A percentile compares a stretch with the other conserved stretches of the same genome.
Evolutionary conservation across 768 basidiomycete genomes (phyloP).

Genomic region (Lactifluus volemus): DNA sequence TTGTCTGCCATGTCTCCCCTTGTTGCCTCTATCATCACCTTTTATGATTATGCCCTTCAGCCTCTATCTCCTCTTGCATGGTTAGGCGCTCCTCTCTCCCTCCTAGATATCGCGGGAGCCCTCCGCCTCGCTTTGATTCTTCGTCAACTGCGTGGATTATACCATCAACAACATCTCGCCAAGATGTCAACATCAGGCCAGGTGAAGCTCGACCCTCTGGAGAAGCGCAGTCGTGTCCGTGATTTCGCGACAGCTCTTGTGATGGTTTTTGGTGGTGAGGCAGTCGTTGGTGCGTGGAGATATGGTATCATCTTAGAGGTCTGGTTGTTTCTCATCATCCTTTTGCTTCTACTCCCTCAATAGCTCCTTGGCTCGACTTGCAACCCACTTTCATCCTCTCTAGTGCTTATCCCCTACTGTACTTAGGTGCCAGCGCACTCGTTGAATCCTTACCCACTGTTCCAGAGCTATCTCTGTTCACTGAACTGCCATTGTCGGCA

Average conservation of each 20-base stretch:
- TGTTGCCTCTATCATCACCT: slow-evolving; percentile 11
- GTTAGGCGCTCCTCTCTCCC: slow-evolving; percentile 12
- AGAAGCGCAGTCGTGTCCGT: slow-evolving; percentile 14
- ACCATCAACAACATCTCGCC: slow-evolving; percentile 2
- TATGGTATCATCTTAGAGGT: neutral
- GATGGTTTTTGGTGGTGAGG: slow-evolving; percentile 21
- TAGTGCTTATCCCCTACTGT: slow-evolving; percentile 1
- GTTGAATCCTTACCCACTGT: slow-evolving; percentile 12
- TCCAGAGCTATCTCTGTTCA: slow-evolving; percentile 13
- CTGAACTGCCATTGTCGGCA: slow-evolving; percentile 9
- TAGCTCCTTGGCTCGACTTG: slow-evolving; percentile 18
- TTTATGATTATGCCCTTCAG: slow-evolving; percentile 17
- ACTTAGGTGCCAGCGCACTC: slow-evolving; percentile 2
- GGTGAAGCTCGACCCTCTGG: neutral
- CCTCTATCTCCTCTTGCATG: slow-evolving; percentile 13
- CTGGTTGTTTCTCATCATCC: neutral
- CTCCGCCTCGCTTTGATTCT: slow-evolving; percentile 18
- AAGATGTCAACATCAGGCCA: neutral
- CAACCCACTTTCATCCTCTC: slow-evolving; percentile 18
- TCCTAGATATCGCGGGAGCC: slow-evolving; percentile 16
- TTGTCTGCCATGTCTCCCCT: slow-evolving; percentile 8
- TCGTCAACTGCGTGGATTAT: slow-evolving; percentile 14
- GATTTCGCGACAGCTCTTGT: slow-evolving; percentile 15
- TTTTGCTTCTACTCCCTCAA: neutral
- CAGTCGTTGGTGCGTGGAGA: slow-evolving; percentile 14